These are phyloP conservation scores for Quercus lobata DNA, from an alignment of 331 rosid species.

Conservation along the genomic window DNA sequence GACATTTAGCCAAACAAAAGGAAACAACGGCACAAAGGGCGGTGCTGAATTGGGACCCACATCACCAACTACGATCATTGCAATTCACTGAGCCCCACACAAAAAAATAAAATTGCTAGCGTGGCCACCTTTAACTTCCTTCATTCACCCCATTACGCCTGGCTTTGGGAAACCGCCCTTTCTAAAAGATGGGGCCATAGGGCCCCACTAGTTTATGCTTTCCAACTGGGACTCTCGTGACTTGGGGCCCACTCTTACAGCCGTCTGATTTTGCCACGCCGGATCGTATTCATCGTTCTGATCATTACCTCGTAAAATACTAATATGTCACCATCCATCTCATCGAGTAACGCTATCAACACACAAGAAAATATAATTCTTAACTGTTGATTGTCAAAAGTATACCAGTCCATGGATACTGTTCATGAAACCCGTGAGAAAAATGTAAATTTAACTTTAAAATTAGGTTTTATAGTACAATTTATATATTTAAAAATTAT, in stretches of 20 bases:
- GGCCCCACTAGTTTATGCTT: conserved; percentile 55
- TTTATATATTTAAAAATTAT: too few species aligned
- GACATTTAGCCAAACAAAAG: conserved; percentile 28
- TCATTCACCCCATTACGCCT: conserved; percentile 13
- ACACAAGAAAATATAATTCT: too few species aligned
- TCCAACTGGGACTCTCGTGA: conserved; percentile 65
- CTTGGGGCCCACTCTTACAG: conserved; percentile 28
- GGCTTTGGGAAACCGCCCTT: conserved; percentile 38
- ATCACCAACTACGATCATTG: conserved; percentile 27
- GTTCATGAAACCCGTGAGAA: too few species aligned
- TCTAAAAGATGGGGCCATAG: conserved; percentile 18
- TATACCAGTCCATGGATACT: too few species aligned
- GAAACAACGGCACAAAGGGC: conserved; percentile 35
- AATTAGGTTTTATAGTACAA: accelerated
- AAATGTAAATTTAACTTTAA: too few species aligned
- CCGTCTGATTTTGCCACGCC: conserved; percentile 48
- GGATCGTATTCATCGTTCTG: conserved; percentile 6
- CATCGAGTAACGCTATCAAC: too few species aligned
- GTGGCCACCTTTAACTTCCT: conserved; percentile 28
- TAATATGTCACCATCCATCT: too few species aligned
- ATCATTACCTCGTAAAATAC: neutral
- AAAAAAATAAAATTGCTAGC: conserved; percentile 13
- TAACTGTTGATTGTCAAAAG: too few species aligned
- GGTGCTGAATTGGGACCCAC: conserved; percentile 48
- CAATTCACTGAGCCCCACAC: conserved; percentile 35